Base-by-base conservation (phyloP, 2,329 filamentous ascomycete species). In the Ascochyta pisi region DNA sequence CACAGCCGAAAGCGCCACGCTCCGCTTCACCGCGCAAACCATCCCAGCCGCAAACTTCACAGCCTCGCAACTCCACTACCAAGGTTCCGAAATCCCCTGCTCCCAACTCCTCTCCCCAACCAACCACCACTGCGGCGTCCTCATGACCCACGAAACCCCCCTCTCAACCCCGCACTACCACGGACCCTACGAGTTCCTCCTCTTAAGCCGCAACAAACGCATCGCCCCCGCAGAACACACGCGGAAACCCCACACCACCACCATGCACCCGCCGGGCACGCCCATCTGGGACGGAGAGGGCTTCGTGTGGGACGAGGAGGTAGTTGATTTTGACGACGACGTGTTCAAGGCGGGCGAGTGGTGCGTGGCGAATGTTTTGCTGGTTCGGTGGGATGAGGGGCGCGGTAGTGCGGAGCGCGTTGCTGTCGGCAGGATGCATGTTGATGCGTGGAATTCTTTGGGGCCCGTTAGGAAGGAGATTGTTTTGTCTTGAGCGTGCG, bases 291-390 rank as follows among this genome's bases (percentile, higher is more conserved):
- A 69, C 31, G 63, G 62, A 0, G 55, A 60, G 26, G 50, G 55
- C 0, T 74, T 73, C 40, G 37, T 71, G 3, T 72, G 69, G 67
- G 64, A 73, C 13, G 44, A 69, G 29, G 57, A 66, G 19, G 56
- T 73, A 31, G 51, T 57, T 3, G 71, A 73, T 38, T 69, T 65
- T 19, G 65, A 72, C 26, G 67, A 67, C 3, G 50, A 54, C 7
- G 40, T 60, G 0, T 73, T 66, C 37, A 47, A 46, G 8, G n/a
- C 46, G 10, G 67, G 65, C 4, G 63, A 66, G 19, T 74, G 71
- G 71, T 69, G 65, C 34, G 65, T 73, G 70, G 51, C 71, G 6
- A 74, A 73, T 51, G 69, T 73, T 6, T 66, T 74, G 64, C 46
- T 74, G 34, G 65, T 74, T 8, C 63, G 67, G 39, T 72, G 68